Percentiles rank a stretch among this genome's conserved stretches.
These are phyloP conservation scores for Plectosphaerella plurivora DNA, from an alignment of 2,329 filamentous ascomycete genomes.

Conservation along the genomic window DNA sequence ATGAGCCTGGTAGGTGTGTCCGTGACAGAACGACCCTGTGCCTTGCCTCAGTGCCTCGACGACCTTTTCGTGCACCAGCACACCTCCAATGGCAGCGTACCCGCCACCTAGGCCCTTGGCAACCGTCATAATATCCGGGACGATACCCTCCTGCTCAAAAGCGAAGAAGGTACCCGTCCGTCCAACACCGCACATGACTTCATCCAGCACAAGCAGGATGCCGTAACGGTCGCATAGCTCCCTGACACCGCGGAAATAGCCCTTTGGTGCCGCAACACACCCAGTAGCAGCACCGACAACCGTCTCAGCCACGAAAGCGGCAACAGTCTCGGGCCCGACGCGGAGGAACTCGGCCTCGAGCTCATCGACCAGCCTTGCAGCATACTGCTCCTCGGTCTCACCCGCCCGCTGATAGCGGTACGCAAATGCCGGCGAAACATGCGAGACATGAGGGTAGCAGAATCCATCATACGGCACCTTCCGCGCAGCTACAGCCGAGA, in stretches of 20 bases:
- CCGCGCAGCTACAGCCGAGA: constrained; percentile 23
- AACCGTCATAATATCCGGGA: constrained; percentile 53
- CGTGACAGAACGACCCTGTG: constrained; percentile 24
- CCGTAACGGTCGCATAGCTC: constrained; percentile 50
- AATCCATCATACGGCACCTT: constrained; percentile 21
- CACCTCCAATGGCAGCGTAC: constrained; percentile 49
- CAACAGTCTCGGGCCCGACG: constrained; percentile 39
- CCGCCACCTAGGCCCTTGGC: constrained; percentile 57
- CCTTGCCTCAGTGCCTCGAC: constrained; percentile 42
- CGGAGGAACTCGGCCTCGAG: constrained; percentile 41
- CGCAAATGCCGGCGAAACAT: constrained; percentile 39
- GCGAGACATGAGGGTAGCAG: constrained; percentile 16
- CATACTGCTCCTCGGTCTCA: constrained; percentile 35
- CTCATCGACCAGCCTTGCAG: constrained; percentile 32
- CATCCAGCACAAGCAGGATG: constrained; percentile 51
- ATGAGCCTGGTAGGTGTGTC: constrained; percentile 21
- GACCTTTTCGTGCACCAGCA: constrained; percentile 47
- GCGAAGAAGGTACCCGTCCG: constrained; percentile 58
- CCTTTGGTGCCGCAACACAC: constrained; percentile 42
- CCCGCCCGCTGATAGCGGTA: constrained; percentile 26
- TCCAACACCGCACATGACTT: constrained; percentile 67
- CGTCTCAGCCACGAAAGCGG: constrained; percentile 58
- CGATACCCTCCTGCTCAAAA: constrained; percentile 50
- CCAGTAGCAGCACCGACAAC: constrained; percentile 56
- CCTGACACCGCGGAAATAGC: constrained; percentile 51